Percentiles rank a stretch among this genome's conserved stretches.
These are phyloP conservation scores for Senna siamea DNA, from an alignment of 306 rosid species.

Conservation along the genomic window DNA sequence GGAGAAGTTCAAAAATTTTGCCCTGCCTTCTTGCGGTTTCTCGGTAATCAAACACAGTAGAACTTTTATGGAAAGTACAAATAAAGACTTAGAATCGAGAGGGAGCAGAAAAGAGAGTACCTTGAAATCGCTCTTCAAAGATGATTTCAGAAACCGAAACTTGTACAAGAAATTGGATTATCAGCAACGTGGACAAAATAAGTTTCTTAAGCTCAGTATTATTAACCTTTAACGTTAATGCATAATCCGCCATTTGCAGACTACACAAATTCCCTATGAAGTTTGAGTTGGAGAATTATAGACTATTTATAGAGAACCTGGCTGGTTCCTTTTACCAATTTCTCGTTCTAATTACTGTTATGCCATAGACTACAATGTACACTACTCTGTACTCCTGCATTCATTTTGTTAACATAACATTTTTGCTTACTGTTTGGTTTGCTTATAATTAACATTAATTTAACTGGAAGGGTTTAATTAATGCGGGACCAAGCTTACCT, in stretches of 20 bases:
- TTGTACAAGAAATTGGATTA: slow-evolving; percentile 39
- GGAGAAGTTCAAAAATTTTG: background rate
- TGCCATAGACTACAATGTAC: slow-evolving; percentile 27
- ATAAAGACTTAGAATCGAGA: background rate
- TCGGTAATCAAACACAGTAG: slow-evolving; percentile 34
- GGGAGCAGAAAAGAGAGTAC: slow-evolving; percentile 39
- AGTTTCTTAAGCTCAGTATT: slow-evolving; percentile 29
- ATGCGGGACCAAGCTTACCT: too few species aligned
- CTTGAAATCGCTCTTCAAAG: slow-evolving; percentile 88
- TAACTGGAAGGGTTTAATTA: too few species aligned
- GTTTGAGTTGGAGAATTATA: background rate
- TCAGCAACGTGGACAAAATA: slow-evolving; percentile 25
- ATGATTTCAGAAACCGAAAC: slow-evolving; percentile 64
- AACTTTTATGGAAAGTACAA: background rate
- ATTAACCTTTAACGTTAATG: slow-evolving; percentile 3
- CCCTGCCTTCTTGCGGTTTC: background rate
- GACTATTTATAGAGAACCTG: slow-evolving; percentile 42
- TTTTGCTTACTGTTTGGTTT: too few species aligned
- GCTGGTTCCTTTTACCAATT: slow-evolving; percentile 27
- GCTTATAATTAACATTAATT: too few species aligned
- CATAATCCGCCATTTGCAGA: slow-evolving; percentile 47
- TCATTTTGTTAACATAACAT: too few species aligned
- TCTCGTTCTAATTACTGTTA: slow-evolving; percentile 36
- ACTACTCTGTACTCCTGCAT: too few species aligned
- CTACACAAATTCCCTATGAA: slow-evolving; percentile 7